Evolutionary conservation across 1,284 basidiomycete genomes (phyloP), one percentile per base, ranked within the genome.

Genomic region (Irpex lacteus): DNA sequence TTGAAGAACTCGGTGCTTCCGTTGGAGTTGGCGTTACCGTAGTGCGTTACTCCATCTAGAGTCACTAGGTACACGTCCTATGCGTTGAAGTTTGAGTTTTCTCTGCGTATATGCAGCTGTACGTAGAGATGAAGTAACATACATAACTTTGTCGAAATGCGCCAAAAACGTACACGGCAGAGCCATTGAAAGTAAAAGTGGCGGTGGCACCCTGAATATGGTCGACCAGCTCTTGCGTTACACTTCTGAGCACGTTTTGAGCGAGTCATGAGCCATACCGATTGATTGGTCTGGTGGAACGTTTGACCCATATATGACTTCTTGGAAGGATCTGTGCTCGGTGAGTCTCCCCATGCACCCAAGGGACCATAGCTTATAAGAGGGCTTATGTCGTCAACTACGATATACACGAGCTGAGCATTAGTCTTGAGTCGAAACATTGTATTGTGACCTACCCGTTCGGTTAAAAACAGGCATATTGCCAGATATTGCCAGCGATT

Each of bases 91-190:
- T 9, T 11, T 44, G 15, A 11, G 40, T 44, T 44, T 15, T 44
- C 8, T 44, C 11, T 44, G 2, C 8, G 40, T 44, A 15, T 44
- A 44, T 9, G 15, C 40, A 44, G 15, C 40, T 11, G 15, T 11
- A 2, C 11, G 40, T 44, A 44, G 8, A 44, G 40, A 11, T 44
- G 11, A 44, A 15, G 15, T 2, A 5, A 9, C 40, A 2, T 37
- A 58, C 56, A 26, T 58, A 26, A 18, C 34, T 37, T 9, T n/a
- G 56, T 5, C 56, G 11, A 9, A 32, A 18, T n/a, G 21, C 56
- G 6, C 56, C 56, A 36, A 58, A 58, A 26, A 58, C 56, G 34
- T 58, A 58, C 7, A 58, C 56, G 9, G 56, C 56, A 18, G 56
- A 58, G 26, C 56, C 56, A 9, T n/a, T 32, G 56, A 58, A 58